Conservation (phyloP, 164 flowering plant genomes). For the Nymphaea colorata region DNA sequence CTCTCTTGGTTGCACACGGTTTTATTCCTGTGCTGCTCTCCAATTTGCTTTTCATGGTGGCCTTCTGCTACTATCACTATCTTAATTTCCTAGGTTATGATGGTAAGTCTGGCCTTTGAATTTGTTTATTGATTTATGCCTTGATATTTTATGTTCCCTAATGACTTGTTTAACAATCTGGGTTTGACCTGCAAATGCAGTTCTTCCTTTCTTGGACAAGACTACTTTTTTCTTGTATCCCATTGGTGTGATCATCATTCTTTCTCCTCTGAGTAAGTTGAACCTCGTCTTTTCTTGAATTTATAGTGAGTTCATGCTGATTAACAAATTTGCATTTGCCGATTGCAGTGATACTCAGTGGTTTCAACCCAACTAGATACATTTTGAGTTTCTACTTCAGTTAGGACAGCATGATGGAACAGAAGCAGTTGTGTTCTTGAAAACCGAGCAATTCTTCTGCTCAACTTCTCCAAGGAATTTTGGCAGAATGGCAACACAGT, state of each 20-base stretch:
- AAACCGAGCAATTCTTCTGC: too few species aligned
- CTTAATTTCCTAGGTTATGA: conserved; percentile 96
- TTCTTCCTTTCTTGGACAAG: conserved; percentile 85
- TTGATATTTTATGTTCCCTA: neutral
- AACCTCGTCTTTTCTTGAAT: neutral
- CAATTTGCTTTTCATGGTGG: conserved; percentile 92
- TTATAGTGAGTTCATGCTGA: neutral
- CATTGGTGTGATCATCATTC: conserved; percentile 69
- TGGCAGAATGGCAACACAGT: neutral
- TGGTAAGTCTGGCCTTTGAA: conserved; percentile 42
- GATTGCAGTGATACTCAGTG: conserved; percentile 70
- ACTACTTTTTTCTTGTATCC: conserved; percentile 96
- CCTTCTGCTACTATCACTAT: conserved; percentile 84
- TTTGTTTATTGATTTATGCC: neutral
- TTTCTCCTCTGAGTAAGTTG: conserved; percentile 76
- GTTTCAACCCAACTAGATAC: conserved; percentile 97
- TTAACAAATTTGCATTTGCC: neutral
- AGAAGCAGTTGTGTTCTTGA: too few species aligned
- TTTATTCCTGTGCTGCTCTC: conserved; percentile 77
- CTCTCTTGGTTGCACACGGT: conserved; percentile 86
- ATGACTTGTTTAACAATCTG: neutral
- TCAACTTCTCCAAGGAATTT: neutral
- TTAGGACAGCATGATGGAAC: conserved; percentile 5
- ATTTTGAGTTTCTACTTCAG: conserved; percentile 81
- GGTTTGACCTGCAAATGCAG: conserved; percentile 26